phyloP scores from a whole-genome alignment of 2,329 filamentous ascomycete species.

The Cercospora nicotianae region DNA sequence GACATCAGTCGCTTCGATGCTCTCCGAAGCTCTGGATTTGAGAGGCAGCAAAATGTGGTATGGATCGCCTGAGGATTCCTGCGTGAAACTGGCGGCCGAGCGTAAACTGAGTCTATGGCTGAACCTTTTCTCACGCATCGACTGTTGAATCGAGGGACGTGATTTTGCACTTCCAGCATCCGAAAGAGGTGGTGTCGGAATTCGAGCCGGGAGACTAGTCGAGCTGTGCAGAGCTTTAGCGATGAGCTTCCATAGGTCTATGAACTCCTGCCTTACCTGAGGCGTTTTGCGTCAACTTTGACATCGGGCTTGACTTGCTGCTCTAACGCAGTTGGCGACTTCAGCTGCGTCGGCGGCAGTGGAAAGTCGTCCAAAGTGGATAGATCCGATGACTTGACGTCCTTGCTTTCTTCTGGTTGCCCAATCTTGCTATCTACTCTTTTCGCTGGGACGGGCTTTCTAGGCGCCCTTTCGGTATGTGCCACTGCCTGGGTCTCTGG shows the following conservation, averaged over 20 bases:
- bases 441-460: neutral
- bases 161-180: neutral
- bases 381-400: neutral
- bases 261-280: neutral
- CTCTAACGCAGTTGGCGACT: neutral
- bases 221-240: neutral
- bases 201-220: neutral
- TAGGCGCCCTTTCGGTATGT: neutral
- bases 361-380: neutral
- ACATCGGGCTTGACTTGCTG: neutral
- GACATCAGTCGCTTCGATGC: slow-evolving; percentile 10
- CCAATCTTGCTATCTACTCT: slow-evolving; percentile 2
- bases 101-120: neutral
- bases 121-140: neutral
- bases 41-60: slow-evolving; percentile 17
- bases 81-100: neutral
- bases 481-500: neutral
- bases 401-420: neutral
- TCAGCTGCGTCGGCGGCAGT: neutral
- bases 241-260: too few relatives aligned
- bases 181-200: neutral
- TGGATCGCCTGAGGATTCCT: neutral
- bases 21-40: slow-evolving; percentile 14
- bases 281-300: neutral
- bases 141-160: neutral